phyloP scores from a whole-genome alignment of 441 rosid species.

The Melastoma candidum region DNA sequence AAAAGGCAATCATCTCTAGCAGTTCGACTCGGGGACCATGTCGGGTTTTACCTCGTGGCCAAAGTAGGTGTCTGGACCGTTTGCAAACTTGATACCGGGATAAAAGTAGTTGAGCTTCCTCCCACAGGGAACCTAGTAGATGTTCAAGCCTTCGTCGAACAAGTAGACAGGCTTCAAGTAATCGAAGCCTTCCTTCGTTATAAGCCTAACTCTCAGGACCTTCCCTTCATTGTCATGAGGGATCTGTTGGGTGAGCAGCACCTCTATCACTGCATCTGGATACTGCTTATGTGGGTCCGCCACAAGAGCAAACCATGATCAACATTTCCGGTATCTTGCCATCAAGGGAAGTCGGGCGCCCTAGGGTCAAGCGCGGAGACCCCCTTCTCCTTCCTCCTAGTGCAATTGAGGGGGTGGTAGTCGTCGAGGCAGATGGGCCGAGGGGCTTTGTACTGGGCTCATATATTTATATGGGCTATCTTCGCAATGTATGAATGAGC shows the following conservation, averaged over 20 bases:
- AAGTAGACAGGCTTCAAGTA: conserved; percentile 80
- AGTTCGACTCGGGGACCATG: too few species aligned
- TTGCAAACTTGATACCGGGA: conserved; percentile 89
- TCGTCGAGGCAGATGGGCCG: conserved; percentile 71
- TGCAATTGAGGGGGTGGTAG: conserved; percentile 80
- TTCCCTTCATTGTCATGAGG: conserved; percentile 91
- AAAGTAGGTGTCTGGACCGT: conserved; percentile 73
- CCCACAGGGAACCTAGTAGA: conserved; percentile 96
- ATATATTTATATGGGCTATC: conserved; percentile 20
- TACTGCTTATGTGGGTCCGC: conserved; percentile 75
- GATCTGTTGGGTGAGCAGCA: conserved; percentile 74
- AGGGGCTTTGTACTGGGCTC: conserved; percentile 41
- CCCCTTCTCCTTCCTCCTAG: conserved; percentile 78
- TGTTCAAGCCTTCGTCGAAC: conserved; percentile 91
- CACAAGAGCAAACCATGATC: conserved; percentile 34
- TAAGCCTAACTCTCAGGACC: conserved; percentile 77
- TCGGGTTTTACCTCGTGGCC: conserved; percentile 42
- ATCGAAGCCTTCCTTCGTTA: conserved; percentile 90
- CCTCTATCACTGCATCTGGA: conserved; percentile 96
- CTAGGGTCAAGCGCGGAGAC: conserved; percentile 93
- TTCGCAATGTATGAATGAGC: too few species aligned
- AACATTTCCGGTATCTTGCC: too few species aligned
- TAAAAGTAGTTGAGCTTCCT: conserved; percentile 95
- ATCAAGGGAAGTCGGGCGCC: conserved; percentile 51
- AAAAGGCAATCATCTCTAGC: background rate